Evolutionary conservation across 1,284 basidiomycete genomes (phyloP).

Genomic region (Pseudozyma sp.): DNA sequence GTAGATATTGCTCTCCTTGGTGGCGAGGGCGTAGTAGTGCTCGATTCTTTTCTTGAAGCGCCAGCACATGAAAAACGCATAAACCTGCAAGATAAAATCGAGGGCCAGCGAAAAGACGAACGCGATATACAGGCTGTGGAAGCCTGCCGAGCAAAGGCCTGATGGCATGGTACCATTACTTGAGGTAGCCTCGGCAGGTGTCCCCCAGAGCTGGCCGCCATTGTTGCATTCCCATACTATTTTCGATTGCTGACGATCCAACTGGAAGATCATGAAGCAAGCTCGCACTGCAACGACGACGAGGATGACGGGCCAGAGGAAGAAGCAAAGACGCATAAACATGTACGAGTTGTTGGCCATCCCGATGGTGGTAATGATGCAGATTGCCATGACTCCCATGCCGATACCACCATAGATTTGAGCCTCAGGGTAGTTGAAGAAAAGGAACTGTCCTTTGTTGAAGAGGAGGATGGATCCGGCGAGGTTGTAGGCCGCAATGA

Average conservation of each 20-base stretch:
- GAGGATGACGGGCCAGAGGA: slow-evolving; percentile 80
- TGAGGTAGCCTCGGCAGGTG: slow-evolving; percentile 71
- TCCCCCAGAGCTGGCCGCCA: slow-evolving; percentile 78
- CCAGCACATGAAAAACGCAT: slow-evolving; percentile 65
- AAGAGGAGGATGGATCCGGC: slow-evolving; percentile 79
- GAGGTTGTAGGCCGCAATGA: slow-evolving; percentile 78
- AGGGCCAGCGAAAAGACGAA: slow-evolving; percentile 78
- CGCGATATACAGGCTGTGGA: slow-evolving; percentile 76
- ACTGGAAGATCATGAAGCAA: slow-evolving; percentile 75
- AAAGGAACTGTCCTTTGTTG: slow-evolving; percentile 76
- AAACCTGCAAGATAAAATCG: slow-evolving; percentile 79
- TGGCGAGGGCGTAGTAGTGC: slow-evolving; percentile 59
- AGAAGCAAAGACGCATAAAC: slow-evolving; percentile 77
- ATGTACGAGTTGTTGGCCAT: slow-evolving; percentile 80
- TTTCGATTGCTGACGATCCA: slow-evolving; percentile 70
- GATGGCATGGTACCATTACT: slow-evolving; percentile 72
- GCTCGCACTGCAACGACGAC: slow-evolving; percentile 77
- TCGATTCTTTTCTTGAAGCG: slow-evolving; percentile 65
- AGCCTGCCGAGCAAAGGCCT: slow-evolving; percentile 77
- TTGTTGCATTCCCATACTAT: slow-evolving; percentile 80
- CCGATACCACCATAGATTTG: slow-evolving; percentile 81
- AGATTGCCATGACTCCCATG: slow-evolving; percentile 74
- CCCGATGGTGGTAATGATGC: slow-evolving; percentile 76
- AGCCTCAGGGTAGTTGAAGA: slow-evolving; percentile 77
- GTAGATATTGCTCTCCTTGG: slow-evolving; percentile 50